phyloP scores from a whole-genome alignment of 495 filamentous ascomycete genomes.

The Aspergillus incahuasiensis region DNA sequence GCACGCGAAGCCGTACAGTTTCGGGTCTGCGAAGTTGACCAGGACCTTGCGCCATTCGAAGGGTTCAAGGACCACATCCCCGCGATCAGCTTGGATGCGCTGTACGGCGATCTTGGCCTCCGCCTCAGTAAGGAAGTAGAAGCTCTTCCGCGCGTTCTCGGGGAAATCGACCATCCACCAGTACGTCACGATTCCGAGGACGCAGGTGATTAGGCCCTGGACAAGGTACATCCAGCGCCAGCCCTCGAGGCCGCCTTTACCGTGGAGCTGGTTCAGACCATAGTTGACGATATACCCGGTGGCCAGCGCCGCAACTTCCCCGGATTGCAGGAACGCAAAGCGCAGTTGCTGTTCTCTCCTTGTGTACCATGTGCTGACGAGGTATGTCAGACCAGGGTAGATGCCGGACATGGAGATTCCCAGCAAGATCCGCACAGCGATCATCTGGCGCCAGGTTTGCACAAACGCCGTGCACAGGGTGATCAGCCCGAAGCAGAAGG shows the following conservation, averaged over 20 bases:
- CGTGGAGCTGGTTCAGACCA: slow-evolving; percentile 61
- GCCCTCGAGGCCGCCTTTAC: slow-evolving; percentile 54
- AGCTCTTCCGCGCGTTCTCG: slow-evolving; percentile 57
- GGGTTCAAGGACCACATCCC: slow-evolving; percentile 56
- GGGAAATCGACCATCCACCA: slow-evolving; percentile 83
- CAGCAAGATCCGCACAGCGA: slow-evolving; percentile 63
- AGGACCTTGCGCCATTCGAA: slow-evolving; percentile 59
- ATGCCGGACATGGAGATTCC: slow-evolving; percentile 66
- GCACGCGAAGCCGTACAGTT: slow-evolving; percentile 68
- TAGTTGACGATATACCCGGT: slow-evolving; percentile 71
- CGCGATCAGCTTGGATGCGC: slow-evolving; percentile 59
- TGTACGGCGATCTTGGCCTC: slow-evolving; percentile 54
- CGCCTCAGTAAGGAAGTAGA: slow-evolving; percentile 55
- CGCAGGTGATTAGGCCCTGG: slow-evolving; percentile 59
- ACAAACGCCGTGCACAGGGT: slow-evolving; percentile 67
- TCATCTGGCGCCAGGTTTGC: slow-evolving; percentile 68
- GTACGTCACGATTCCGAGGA: slow-evolving; percentile 64
- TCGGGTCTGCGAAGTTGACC: slow-evolving; percentile 58
- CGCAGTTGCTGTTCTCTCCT: slow-evolving; percentile 68
- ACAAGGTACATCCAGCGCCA: slow-evolving; percentile 80
- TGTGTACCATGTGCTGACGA: slow-evolving; percentile 72
- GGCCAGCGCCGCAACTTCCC: slow-evolving; percentile 62
- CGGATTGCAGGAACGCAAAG: slow-evolving; percentile 68
- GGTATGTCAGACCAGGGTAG: slow-evolving; percentile 66
- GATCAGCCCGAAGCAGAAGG: slow-evolving; percentile 64